These are phyloP conservation scores for Ganoderma boninense DNA, from an alignment of 1,284 basidiomycete species.

Conservation along the genomic window DNA sequence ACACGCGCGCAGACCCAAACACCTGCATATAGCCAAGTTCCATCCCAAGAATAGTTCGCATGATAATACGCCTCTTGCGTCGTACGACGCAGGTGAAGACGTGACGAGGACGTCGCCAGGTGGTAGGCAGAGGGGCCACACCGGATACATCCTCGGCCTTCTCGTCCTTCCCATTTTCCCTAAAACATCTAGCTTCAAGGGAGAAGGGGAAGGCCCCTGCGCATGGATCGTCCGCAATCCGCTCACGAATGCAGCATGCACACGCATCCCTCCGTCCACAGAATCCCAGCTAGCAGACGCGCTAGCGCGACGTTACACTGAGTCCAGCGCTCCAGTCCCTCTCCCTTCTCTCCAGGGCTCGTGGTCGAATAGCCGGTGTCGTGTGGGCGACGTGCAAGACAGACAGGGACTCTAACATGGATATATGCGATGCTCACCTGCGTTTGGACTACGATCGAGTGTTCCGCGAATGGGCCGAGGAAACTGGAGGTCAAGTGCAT, in stretches of 20 bases:
- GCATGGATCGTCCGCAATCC: not conserved
- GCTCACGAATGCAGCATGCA: not conserved
- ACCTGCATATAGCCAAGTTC: not conserved
- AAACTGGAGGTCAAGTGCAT: constrained; percentile 59
- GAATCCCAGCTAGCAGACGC: not conserved
- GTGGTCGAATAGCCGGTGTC: no score
- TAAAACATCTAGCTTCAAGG: not conserved
- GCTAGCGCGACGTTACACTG: not conserved
- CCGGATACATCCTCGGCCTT: not conserved
- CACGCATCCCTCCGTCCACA: not conserved
- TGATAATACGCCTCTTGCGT: not conserved
- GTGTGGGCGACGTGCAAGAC: not conserved
- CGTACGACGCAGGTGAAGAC: not conserved
- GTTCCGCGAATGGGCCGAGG: constrained; percentile 44
- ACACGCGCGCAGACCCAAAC: not conserved
- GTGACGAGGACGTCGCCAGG: not conserved
- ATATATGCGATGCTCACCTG: constrained; percentile 27
- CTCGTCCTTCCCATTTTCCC: not conserved
- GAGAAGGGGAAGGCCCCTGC: not conserved
- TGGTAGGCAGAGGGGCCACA: not conserved
- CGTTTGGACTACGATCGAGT: constrained; percentile 48
- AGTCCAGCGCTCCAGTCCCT: not conserved
- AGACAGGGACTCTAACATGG: not conserved
- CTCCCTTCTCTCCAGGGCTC: not conserved
- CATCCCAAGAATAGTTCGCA: not conserved